phyloP scores from a whole-genome alignment of 2,329 filamentous ascomycete genomes.

The Fusarium sp. region DNA sequence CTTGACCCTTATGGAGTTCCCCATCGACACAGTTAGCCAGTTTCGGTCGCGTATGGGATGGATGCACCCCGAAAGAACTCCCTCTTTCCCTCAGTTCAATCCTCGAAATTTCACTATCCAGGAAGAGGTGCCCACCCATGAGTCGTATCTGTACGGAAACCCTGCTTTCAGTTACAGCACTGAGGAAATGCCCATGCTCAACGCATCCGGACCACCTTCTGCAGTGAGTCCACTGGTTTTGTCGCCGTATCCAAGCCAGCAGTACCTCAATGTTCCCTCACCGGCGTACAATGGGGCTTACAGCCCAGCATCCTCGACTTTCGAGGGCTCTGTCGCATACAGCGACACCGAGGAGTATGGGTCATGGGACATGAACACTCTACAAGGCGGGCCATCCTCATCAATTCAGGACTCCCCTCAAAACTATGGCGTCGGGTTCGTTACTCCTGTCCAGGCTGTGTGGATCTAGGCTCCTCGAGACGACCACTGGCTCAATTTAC shows the following conservation, averaged over 20 bases:
- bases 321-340: constrained; percentile 69
- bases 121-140: constrained; percentile 54
- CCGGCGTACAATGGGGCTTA: constrained; percentile 66
- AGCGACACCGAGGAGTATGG: constrained; percentile 69
- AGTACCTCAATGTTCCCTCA: constrained; percentile 71
- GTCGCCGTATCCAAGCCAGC: constrained; percentile 62
- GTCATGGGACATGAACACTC: constrained; percentile 57
- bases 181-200: constrained; percentile 67
- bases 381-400: constrained; percentile 56
- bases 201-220: constrained; percentile 53
- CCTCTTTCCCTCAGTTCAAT: constrained; percentile 69
- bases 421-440: constrained; percentile 64
- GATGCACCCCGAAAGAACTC: constrained; percentile 66
- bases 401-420: constrained; percentile 56
- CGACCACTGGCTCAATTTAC: constrained; percentile 51
- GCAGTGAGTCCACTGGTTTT: constrained; percentile 65
- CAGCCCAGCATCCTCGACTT: constrained; percentile 70
- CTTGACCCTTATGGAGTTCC: constrained; percentile 75
- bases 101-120: constrained; percentile 63
- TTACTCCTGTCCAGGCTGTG: constrained; percentile 69
- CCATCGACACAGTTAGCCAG: constrained; percentile 72
- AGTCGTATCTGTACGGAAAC: constrained; percentile 63
- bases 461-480: constrained; percentile 62
- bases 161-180: constrained; percentile 71
- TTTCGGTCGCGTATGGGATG: constrained; percentile 77